A percentile compares a stretch with the other conserved stretches of the same genome.
Evolutionary conservation across 352 stramenopile species (phyloP).

Genomic region (Halophytophthora polymorphica): DNA sequence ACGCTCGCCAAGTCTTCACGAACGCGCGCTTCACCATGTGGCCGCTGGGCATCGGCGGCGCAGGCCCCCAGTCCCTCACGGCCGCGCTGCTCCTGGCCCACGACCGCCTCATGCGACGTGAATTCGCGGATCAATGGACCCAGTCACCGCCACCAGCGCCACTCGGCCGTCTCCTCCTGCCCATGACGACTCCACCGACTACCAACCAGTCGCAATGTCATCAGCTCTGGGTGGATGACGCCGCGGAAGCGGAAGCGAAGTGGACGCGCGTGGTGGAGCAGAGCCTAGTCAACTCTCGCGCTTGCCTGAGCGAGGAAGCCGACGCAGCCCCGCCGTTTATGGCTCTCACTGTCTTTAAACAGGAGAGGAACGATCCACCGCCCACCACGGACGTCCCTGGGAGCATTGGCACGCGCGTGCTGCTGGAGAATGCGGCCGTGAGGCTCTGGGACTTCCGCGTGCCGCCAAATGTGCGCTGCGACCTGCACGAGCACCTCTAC

Average conservation of each 20-base stretch:
- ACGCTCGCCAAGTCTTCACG: constrained; percentile 13
- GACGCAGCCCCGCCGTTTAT: constrained; percentile 8
- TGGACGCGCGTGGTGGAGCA: constrained; percentile 14
- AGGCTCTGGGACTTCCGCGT: constrained; percentile 44
- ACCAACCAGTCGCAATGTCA: constrained; percentile 7
- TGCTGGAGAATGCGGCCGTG: constrained; percentile 32
- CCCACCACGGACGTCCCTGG: constrained; percentile 12
- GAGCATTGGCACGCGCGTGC: constrained; percentile 23
- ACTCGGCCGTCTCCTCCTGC: constrained; percentile 31
- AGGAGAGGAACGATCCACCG: constrained; percentile 4
- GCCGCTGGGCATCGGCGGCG: constrained; percentile 11
- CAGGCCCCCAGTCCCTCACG: constrained; percentile 9
- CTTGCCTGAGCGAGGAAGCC: no score
- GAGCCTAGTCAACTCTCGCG: constrained; percentile 1
- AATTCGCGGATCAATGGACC: constrained; percentile 6
- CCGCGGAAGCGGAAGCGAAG: constrained; percentile 3
- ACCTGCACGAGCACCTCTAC: constrained; percentile 34
- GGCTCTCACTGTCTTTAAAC: constrained; percentile 25
- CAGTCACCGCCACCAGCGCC: constrained; percentile 1
- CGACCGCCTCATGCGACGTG: constrained; percentile 20
- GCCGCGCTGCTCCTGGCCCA: constrained; percentile 19
- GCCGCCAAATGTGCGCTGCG: constrained; percentile 19
- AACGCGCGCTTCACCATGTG: constrained; percentile 36
- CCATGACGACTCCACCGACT: constrained; percentile 12
- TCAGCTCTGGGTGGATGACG: constrained; percentile 18